Percentiles rank a stretch among this genome's conserved stretches.
Conservation (phyloP, 495 filamentous ascomycete genomes). For the Glarea lozoyensis region DNA sequence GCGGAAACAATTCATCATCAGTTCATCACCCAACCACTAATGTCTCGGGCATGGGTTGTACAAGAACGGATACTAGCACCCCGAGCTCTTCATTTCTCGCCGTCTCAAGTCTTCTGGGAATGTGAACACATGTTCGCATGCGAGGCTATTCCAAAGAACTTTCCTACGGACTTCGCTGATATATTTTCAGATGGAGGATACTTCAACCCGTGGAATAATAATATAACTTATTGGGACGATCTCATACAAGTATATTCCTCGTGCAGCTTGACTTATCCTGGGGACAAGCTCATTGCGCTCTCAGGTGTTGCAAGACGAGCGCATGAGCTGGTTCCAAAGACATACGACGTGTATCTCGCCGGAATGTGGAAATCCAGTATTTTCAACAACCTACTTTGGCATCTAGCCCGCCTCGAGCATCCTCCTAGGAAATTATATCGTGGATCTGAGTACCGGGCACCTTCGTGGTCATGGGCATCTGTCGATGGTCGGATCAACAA, state of each 20-base stretch:
- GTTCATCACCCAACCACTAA: no score
- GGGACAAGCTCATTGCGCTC: background rate
- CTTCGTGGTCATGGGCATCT: background rate
- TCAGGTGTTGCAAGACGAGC: background rate
- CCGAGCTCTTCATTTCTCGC: background rate
- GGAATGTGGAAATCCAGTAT: background rate
- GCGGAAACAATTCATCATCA: no score
- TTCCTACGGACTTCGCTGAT: background rate
- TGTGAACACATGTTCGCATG: background rate
- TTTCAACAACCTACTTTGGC: background rate
- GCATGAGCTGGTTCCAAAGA: background rate
- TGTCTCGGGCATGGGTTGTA: background rate
- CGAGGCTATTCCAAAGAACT: background rate
- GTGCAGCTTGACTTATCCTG: background rate
- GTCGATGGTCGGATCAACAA: background rate
- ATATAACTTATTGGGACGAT: background rate
- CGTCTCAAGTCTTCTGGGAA: background rate
- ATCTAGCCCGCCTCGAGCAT: no score
- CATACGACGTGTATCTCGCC: background rate
- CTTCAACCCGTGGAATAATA: background rate
- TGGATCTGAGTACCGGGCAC: background rate
- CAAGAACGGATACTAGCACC: background rate
- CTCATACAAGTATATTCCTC: background rate
- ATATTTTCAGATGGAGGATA: background rate
- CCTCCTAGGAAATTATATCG: no score